Evolutionary conservation across 768 basidiomycete species (phyloP), one percentile per base, ranked within the genome.

Genomic region (Termitomyces sp.): DNA sequence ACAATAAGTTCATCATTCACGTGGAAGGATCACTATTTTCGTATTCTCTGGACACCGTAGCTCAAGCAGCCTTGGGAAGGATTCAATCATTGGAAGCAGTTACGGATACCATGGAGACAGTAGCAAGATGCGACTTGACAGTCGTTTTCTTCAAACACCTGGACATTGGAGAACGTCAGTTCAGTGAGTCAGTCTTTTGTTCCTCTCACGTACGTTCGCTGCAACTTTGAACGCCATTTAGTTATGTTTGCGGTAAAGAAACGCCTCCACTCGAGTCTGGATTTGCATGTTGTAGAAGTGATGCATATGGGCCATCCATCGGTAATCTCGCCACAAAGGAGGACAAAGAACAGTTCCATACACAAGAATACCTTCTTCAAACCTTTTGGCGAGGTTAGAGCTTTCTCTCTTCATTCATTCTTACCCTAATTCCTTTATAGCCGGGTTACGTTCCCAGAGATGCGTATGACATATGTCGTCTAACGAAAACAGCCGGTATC

Each of bases 21-120:
- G 76, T 79, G 15, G 87, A 90, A 55, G 74, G 72, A 11, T 77
- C 79, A 1, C 73, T 94, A 4, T 64, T 83, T 22, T 81, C 89
- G 0, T 94, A 90, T 68, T 87, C 90, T 0, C 78, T 93, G 9
- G 89, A 91, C 60, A 70, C 86, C n/a, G 73, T 93, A 46, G 85
- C 83, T 0, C 83, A 84, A 24, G 79, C 88, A 12, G 83, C 81
- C 8, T 74, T 80, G 33, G 84, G 81, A 2, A 74, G 83, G 60
- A 70, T 80, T 0, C 75, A 83, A 15, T 65, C 56, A 13, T 58
- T 73, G 9, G 75, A 79, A 58, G 75, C 74, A 2, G 69, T 92
- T 20, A 79, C 83, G 6, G 80, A 83, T 1, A 85, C 89, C 3
- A 71, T 79, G 65, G 91, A 93, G 71, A 81, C 79, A 42, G 76